Conservation (phyloP, 148 eudicot genomes). For the Polygonum maritimum region DNA sequence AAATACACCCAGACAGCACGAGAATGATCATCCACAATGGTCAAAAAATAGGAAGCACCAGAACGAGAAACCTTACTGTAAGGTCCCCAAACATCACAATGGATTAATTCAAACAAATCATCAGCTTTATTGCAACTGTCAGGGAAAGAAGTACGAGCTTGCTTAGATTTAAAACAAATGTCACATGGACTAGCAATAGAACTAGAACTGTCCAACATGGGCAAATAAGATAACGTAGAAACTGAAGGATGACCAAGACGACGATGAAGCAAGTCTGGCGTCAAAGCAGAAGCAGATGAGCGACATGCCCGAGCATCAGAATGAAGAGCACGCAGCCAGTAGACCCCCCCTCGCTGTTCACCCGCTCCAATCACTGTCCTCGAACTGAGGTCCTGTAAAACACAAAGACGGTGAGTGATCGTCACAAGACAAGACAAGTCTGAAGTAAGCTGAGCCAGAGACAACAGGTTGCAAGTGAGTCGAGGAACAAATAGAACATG, state of each 20-base stretch:
- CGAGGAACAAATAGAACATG: not conserved
- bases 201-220: not conserved
- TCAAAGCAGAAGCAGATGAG: not conserved
- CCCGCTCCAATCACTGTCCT: not conserved
- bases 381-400: not conserved
- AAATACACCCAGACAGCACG: not conserved
- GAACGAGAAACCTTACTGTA: not conserved
- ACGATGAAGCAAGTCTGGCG: not conserved
- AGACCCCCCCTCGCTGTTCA: not conserved
- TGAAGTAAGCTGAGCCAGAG: not conserved
- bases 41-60: not conserved
- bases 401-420: not conserved
- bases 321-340: not conserved
- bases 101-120: not conserved
- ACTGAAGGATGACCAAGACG: not conserved
- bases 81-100: slow-evolving; percentile 4
- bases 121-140: not conserved
- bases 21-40: slow-evolving; percentile 11
- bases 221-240: not conserved
- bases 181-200: not conserved
- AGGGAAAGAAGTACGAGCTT: not conserved
- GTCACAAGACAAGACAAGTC: not conserved
- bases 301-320: not conserved
- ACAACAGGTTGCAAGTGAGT: not conserved
- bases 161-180: not conserved